Evolutionary conservation across 2,329 filamentous ascomycete genomes (phyloP).

Genomic region (Penicillium capsulatum): DNA sequence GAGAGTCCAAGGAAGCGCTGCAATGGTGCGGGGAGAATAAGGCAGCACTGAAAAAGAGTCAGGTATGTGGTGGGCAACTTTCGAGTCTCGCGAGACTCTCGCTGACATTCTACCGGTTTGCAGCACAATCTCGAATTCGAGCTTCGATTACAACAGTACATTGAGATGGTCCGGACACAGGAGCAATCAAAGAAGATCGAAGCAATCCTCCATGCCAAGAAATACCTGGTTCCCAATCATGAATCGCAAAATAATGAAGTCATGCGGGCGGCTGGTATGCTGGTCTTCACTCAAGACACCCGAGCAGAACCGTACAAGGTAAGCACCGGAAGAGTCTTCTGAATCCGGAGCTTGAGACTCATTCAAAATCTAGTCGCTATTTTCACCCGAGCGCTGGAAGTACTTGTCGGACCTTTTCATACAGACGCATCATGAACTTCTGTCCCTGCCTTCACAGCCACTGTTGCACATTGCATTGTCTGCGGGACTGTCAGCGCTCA

Average conservation of each 20-base stretch:
- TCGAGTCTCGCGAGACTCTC: too few relatives aligned
- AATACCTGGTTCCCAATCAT: slow-evolving; percentile 68
- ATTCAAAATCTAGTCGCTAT: slow-evolving; percentile 56
- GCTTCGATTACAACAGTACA: slow-evolving; percentile 88
- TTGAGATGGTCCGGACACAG: slow-evolving; percentile 74
- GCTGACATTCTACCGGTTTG: slow-evolving; percentile 6
- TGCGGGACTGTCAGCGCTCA: slow-evolving; percentile 87
- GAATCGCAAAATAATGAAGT: slow-evolving; percentile 66
- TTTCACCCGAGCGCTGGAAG: slow-evolving; percentile 68
- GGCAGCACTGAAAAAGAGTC: slow-evolving; percentile 82
- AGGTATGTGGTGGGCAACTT: too few relatives aligned
- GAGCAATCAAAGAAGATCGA: slow-evolving; percentile 64
- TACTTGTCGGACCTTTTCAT: slow-evolving; percentile 77
- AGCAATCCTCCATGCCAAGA: slow-evolving; percentile 76
- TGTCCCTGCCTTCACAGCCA: slow-evolving; percentile 75
- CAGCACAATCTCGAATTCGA: slow-evolving; percentile 86
- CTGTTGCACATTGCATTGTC: slow-evolving; percentile 87
- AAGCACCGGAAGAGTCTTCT: slow-evolving; percentile 11
- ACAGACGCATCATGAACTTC: slow-evolving; percentile 77
- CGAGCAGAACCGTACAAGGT: slow-evolving; percentile 59
- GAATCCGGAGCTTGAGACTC: slow-evolving; percentile 1
- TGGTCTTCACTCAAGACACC: slow-evolving; percentile 67
- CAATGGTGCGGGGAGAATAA: slow-evolving; percentile 93
- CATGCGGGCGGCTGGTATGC: slow-evolving; percentile 68
- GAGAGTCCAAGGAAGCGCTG: slow-evolving; percentile 72